Percentiles rank a stretch among this genome's conserved stretches.
Evolutionary conservation across 768 basidiomycete species (phyloP).

Genomic region (Pleurotus salmoneostramineus): DNA sequence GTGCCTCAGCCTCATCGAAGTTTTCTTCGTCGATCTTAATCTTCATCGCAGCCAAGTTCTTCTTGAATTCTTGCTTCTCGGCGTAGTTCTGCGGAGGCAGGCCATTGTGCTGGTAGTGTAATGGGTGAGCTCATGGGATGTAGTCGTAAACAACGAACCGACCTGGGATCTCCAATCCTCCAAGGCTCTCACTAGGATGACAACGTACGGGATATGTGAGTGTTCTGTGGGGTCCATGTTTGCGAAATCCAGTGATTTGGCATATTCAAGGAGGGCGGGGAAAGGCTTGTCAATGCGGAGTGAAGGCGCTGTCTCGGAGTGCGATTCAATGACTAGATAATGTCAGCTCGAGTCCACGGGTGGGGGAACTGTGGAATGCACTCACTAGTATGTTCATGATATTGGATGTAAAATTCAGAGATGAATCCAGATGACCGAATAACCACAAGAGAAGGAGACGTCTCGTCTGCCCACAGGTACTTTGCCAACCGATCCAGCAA

Average conservation of each 20-base stretch:
- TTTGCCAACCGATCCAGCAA: conserved; percentile 56
- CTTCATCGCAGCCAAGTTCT: conserved; percentile 55
- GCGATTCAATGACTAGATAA: conserved; percentile 77
- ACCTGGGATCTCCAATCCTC: conserved; percentile 82
- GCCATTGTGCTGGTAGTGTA: conserved; percentile 56
- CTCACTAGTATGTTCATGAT: conserved; percentile 82
- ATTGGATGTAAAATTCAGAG: conserved; percentile 85
- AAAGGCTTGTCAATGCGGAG: conserved; percentile 90
- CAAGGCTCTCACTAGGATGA: conserved; percentile 80
- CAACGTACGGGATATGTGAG: conserved; percentile 84
- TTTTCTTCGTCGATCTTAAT: conserved; percentile 91
- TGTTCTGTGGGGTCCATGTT: conserved; percentile 88
- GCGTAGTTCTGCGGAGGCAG: conserved; percentile 49
- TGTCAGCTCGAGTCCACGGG: not conserved
- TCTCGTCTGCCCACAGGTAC: conserved; percentile 64
- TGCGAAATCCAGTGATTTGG: conserved; percentile 63
- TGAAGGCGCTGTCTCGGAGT: conserved; percentile 70
- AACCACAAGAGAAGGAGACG: conserved; percentile 64
- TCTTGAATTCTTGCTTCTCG: conserved; percentile 81
- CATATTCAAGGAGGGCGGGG: conserved; percentile 72
- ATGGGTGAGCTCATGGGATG: not conserved
- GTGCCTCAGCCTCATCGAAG: conserved; percentile 90
- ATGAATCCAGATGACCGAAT: conserved; percentile 88
- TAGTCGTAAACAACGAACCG: not conserved
- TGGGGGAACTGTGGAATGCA: conserved; percentile 9